Conservation (phyloP, 1,284 basidiomycete genomes). For the Tranzscheliella williamsii region DNA sequence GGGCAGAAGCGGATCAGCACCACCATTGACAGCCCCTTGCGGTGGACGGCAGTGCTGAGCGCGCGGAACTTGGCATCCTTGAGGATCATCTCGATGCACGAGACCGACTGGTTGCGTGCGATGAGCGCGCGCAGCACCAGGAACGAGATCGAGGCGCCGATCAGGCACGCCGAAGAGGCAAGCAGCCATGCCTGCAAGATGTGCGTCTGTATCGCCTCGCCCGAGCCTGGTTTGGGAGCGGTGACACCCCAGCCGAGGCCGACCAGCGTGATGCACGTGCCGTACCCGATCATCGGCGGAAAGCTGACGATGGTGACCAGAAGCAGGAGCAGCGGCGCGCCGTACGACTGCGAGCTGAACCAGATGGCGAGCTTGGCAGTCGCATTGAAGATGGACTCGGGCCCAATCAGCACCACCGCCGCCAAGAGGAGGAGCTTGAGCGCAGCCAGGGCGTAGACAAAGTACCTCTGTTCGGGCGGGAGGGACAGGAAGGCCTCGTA, state of each 20-base stretch:
- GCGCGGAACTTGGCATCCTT: slow-evolving; percentile 43
- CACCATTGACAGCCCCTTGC: slow-evolving; percentile 42
- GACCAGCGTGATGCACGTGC: slow-evolving; percentile 47
- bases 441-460: slow-evolving; percentile 15
- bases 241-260: slow-evolving; percentile 50
- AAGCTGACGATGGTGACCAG: slow-evolving; percentile 38
- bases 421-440: slow-evolving; percentile 12
- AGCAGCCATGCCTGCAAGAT: slow-evolving; percentile 44
- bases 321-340: slow-evolving; percentile 22
- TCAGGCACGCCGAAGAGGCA: slow-evolving; percentile 40
- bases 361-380: slow-evolving; percentile 36
- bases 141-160: slow-evolving; percentile 46
- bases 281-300: slow-evolving; percentile 54
- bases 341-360: slow-evolving; percentile 25
- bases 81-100: slow-evolving; percentile 18
- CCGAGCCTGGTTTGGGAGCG: slow-evolving; percentile 5
- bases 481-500: slow-evolving; percentile 8
- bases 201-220: slow-evolving; percentile 5
- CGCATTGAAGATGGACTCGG: slow-evolving; percentile 31
- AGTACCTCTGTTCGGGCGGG: slow-evolving; percentile 14
- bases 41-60: slow-evolving; percentile 44
- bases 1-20: slow-evolving; percentile 56
- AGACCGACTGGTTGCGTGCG: slow-evolving; percentile 2
- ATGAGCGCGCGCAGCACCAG: slow-evolving; percentile 22
- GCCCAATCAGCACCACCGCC: slow-evolving; percentile 19